Evolutionary conservation across 768 basidiomycete species (phyloP), one percentile per base, ranked within the genome.

Genomic region (Tulasnella sp.): DNA sequence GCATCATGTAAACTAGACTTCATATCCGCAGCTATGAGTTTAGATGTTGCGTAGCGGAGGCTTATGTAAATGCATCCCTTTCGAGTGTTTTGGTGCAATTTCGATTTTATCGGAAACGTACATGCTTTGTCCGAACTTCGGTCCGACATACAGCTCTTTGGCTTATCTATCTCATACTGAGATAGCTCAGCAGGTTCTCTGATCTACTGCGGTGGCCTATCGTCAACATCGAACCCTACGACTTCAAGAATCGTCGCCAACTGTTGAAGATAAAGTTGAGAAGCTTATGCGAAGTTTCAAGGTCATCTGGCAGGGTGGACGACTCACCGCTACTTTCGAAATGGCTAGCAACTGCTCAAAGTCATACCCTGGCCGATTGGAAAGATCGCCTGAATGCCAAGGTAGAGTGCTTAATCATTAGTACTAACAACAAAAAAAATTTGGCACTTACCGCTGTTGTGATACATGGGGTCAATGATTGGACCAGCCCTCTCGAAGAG

Each of bases 391-490:
- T 78, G 67, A 27, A 58, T 60, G 34, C n/a, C 22, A 9, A 61
- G 34, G 61, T 59, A 48, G 59, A n/a, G 38, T 30, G 42, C 29
- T 10, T n/a, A 7, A 19, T 19, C 1, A 57, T 53, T 56, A 51
- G 17, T 60, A 49, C 9, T 52, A 60, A 53, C 48, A 19, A 27
- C 17, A 22, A 8, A 17, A 49, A n/a, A 24, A 15, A 55, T 44
- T 45, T 12, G 24, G 12, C 22, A 66, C 75, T 27, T 61, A 81
- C 85, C 83, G 66, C 83, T 84, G 68, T 87, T 89, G 69, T 91
- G 87, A 67, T 91, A 92, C 84, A 87, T 87, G 9, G 89, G 89
- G 69, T 92, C 91, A 17, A 77, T 82, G 67, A 96, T 91, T 9
- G 79, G 80, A 4, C 89, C 91, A 0, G 84, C 86, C 46, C 89